phyloP scores from a whole-genome alignment of 2,329 filamentous ascomycete genomes.

The Hymenoscyphus occultus region DNA sequence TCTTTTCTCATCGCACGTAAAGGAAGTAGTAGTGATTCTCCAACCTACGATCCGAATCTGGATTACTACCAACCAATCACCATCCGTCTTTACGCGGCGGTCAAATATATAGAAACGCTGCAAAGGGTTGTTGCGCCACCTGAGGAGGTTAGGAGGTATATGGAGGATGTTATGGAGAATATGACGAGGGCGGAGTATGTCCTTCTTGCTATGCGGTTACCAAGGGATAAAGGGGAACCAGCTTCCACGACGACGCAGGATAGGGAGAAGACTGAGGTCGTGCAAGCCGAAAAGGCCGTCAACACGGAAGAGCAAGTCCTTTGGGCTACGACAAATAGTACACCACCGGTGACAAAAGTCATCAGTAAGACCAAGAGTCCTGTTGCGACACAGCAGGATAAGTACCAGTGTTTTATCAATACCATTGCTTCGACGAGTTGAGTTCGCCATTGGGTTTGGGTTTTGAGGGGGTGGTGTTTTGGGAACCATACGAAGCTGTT shows the following conservation, averaged over 20 bases:
- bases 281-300: constrained; percentile 12
- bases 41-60: constrained; percentile 58
- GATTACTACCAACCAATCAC: constrained; percentile 77
- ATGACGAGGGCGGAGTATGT: constrained; percentile 68
- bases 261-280: constrained; percentile 8
- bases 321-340: constrained; percentile 29
- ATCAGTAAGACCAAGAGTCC: constrained; percentile 31
- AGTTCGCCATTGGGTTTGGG: background rate
- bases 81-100: constrained; percentile 54
- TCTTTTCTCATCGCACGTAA: constrained; percentile 77
- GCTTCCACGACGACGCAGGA: constrained; percentile 15
- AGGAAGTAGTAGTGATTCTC: constrained; percentile 60
- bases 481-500: no score
- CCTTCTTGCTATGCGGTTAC: constrained; percentile 63
- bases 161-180: constrained; percentile 68
- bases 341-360: constrained; percentile 12
- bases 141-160: constrained; percentile 63
- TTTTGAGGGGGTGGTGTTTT: no score
- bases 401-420: constrained; percentile 46
- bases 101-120: constrained; percentile 58
- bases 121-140: constrained; percentile 59
- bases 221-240: constrained; percentile 38
- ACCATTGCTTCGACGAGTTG: constrained; percentile 18
- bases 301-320: constrained; percentile 23
- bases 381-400: constrained; percentile 44